phyloP scores from a whole-genome alignment of 352 stramenopile genomes.

The Pythium dissimile region DNA sequence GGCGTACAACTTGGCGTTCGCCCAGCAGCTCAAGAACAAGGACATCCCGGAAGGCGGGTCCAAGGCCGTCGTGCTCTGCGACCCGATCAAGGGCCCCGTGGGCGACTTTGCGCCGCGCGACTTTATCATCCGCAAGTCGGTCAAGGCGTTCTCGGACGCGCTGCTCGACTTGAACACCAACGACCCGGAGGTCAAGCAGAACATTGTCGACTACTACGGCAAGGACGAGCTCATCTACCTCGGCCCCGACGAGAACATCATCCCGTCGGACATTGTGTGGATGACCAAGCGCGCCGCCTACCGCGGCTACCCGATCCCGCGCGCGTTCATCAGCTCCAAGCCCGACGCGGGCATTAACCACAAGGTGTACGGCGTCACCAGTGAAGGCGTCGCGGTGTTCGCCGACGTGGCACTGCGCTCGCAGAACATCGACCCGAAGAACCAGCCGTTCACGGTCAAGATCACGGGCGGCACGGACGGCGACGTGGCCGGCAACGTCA shows the following conservation, averaged over 20 bases:
- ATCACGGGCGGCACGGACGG: constrained; percentile 96
- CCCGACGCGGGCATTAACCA: constrained; percentile 83
- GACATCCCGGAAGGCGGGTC: constrained; percentile 83
- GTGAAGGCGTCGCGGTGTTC: constrained; percentile 79
- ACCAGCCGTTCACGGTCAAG: constrained; percentile 74
- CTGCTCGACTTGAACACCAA: constrained; percentile 78
- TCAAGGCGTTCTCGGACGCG: constrained; percentile 95
- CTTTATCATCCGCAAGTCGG: constrained; percentile 94
- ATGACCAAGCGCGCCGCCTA: constrained; percentile 82
- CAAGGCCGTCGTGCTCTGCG: constrained; percentile 79
- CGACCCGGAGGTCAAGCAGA: constrained; percentile 63
- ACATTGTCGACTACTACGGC: constrained; percentile 78
- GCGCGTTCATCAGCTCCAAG: constrained; percentile 85
- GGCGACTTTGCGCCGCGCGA: constrained; percentile 76
- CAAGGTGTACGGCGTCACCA: constrained; percentile 86
- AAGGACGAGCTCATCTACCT: constrained; percentile 84
- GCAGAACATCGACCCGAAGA: constrained; percentile 73
- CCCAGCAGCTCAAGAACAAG: constrained; percentile 89
- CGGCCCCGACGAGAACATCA: constrained; percentile 82
- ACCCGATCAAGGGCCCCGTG: constrained; percentile 66
- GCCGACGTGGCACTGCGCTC: constrained; percentile 71
- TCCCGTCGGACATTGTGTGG: constrained; percentile 73
- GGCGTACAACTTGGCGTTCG: constrained; percentile 81
- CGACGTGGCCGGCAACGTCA: constrained; percentile 97
- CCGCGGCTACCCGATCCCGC: constrained; percentile 74